Base-by-base conservation (phyloP, 805 yeast genomes). In the Candida maris region DNA sequence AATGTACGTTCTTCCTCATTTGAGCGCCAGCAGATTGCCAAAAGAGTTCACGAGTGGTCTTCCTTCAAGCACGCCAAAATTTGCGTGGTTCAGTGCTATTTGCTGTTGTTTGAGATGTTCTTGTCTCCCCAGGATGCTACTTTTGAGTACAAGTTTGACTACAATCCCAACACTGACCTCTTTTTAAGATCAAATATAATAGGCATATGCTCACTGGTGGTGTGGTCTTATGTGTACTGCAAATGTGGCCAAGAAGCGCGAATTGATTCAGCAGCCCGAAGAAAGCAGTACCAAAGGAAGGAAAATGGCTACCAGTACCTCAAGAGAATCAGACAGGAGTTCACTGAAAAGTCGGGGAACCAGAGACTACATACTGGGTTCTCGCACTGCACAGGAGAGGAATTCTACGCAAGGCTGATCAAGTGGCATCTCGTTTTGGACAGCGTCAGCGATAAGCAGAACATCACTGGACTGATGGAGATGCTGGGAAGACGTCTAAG, bases 101-200 rank as follows among this genome's bases (percentile, higher is more conserved):
- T 77, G 45, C 66, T 79, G 38, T 49, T 82, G 19, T 75, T 74
- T 61, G 86, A 81, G 50, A 74, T 76, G 73, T 72, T 77, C 42
- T 52, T 81, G 30, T 64, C 68, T 8, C 79, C 77, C n/a, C 70
- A 68, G 45, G 77, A 71, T 44, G 55, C 65, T 10, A 42, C 47
- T 17, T 63, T 58, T 27, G 73, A 70, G 27, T 61, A 62, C 29
- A 64, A 64, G 25, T 70, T 66, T 32, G 59, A 61, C 14, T 77
- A 75, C 54, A 67, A 71, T 32, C 72, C 78, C 0, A 73, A 73
- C 40, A 54, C 67, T 3, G 83, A 79, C 49, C 70, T 76, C 4
- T 61, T 71, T 33, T 64, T 65, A 39, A 41, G 77, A 16, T 59
- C 68, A 28, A 69, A 70, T 43, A 62, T 64, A 14, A 51, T 72